phyloP scores from a whole-genome alignment of 805 yeast species.

The Myxozyma nipponensis region DNA sequence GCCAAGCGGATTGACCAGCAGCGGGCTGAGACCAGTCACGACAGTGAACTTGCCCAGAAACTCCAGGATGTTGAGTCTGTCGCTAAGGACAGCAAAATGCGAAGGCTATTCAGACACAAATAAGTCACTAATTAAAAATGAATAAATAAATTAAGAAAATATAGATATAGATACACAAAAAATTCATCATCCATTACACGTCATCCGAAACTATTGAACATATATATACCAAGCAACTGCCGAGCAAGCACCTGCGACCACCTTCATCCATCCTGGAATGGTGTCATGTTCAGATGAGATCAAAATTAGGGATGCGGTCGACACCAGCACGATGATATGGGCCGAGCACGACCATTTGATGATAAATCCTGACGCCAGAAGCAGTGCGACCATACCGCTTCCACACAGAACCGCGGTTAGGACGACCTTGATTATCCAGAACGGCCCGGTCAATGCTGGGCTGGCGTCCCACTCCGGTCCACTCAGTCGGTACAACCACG shows the following conservation, averaged over 20 bases:
- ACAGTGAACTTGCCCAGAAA: background rate
- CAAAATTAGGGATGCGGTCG: conserved; percentile 22
- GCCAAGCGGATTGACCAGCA: background rate
- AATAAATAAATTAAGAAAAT: too few species aligned
- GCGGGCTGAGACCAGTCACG: background rate
- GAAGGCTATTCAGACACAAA: too few species aligned
- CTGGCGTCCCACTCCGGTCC: background rate
- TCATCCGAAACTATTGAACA: conserved; percentile 18
- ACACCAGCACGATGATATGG: conserved; percentile 23
- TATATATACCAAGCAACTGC: conserved; percentile 21
- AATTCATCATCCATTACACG: too few species aligned
- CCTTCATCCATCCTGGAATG: conserved; percentile 3
- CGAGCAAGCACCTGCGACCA: conserved; percentile 1
- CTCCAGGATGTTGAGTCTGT: too few species aligned
- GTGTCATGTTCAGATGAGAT: conserved; percentile 4
- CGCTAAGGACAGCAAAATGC: too few species aligned
- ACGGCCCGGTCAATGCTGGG: background rate
- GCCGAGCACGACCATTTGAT: conserved; percentile 23
- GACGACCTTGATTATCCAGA: background rate
- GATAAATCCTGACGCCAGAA: conserved; percentile 21
- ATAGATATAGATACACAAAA: too few species aligned
- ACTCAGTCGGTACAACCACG: conserved; percentile 3
- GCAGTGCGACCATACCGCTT: conserved; percentile 3
- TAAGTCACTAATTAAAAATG: too few species aligned
- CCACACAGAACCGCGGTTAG: conserved; percentile 4